Evolutionary conservation across 2,329 filamentous ascomycete species (phyloP).

Genomic region (Diaporthe aspalathi): DNA sequence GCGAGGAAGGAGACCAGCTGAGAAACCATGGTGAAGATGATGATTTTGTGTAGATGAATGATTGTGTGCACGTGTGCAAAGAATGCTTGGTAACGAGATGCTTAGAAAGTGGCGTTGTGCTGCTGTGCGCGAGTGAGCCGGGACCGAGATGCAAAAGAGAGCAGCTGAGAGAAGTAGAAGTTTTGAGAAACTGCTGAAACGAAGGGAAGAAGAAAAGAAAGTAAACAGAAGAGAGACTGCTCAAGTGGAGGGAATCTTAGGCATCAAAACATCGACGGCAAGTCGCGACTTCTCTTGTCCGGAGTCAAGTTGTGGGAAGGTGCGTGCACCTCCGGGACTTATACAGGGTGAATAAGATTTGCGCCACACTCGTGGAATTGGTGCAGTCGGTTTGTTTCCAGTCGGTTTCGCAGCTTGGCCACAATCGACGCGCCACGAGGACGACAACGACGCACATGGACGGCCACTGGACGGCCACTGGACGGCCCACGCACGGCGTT

Average conservation of each 20-base stretch:
- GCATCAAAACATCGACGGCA: not conserved
- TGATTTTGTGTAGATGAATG: not conserved
- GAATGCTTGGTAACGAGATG: not conserved
- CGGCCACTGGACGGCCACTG: too few relatives aligned
- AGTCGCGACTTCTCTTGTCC: not conserved
- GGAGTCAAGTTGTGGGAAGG: not conserved
- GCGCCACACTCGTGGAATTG: slow-evolving; percentile 7
- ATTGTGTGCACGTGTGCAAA: not conserved
- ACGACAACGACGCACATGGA: too few relatives aligned
- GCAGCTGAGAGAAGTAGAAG: not conserved
- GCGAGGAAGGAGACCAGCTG: slow-evolving; percentile 23
- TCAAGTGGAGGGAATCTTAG: not conserved
- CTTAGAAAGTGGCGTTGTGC: not conserved
- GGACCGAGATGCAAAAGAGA: not conserved
- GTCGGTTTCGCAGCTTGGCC: slow-evolving; percentile 10
- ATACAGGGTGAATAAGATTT: not conserved
- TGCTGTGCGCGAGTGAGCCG: not conserved
- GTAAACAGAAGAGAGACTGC: slow-evolving; percentile 22
- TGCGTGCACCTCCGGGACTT: not conserved
- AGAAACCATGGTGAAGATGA: not conserved
- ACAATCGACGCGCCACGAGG: not conserved
- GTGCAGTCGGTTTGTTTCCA: slow-evolving; percentile 2
- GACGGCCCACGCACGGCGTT: not conserved
- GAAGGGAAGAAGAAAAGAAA: not conserved
- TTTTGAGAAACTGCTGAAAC: not conserved